Conservation (phyloP, 2,329 filamentous ascomycete species). For the Colletotrichum salicis region DNA sequence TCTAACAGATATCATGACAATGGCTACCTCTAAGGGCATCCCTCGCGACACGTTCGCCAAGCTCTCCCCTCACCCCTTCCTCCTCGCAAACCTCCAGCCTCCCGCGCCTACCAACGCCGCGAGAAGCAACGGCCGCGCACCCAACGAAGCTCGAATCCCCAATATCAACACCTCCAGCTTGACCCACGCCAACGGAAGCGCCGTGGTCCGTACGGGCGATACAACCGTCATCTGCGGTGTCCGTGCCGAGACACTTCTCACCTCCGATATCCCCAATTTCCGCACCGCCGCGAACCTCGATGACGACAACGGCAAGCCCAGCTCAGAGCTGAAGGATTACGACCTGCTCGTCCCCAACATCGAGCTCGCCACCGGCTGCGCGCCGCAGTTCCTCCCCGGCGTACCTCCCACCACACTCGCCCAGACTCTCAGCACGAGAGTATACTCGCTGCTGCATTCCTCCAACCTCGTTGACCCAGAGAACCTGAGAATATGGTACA, state of each 20-base stretch:
- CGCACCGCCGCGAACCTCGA: constrained; percentile 52
- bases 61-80: constrained; percentile 87
- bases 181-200: constrained; percentile 89
- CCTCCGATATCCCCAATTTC: constrained; percentile 77
- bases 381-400: constrained; percentile 85
- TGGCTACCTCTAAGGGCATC: constrained; percentile 55
- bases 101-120: constrained; percentile 57
- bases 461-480: constrained; percentile 73
- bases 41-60: constrained; percentile 83
- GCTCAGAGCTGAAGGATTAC: constrained; percentile 66
- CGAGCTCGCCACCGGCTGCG: constrained; percentile 89
- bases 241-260: constrained; percentile 83
- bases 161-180: constrained; percentile 85
- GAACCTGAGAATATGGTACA: constrained; percentile 79
- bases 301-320: constrained; percentile 16
- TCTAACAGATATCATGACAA: constrained; percentile 24
- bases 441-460: constrained; percentile 80
- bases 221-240: constrained; percentile 96
- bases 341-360: constrained; percentile 92
- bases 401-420: constrained; percentile 82
- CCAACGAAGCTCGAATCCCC: constrained; percentile 76
- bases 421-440: constrained; percentile 84
- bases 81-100: constrained; percentile 86
- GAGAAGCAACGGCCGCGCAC: constrained; percentile 83
- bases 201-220: constrained; percentile 87